Percentiles rank a stretch among this genome's conserved stretches.
These are phyloP conservation scores for Andrographis paniculata DNA, from an alignment of 305 asterid species.

Conservation along the genomic window DNA sequence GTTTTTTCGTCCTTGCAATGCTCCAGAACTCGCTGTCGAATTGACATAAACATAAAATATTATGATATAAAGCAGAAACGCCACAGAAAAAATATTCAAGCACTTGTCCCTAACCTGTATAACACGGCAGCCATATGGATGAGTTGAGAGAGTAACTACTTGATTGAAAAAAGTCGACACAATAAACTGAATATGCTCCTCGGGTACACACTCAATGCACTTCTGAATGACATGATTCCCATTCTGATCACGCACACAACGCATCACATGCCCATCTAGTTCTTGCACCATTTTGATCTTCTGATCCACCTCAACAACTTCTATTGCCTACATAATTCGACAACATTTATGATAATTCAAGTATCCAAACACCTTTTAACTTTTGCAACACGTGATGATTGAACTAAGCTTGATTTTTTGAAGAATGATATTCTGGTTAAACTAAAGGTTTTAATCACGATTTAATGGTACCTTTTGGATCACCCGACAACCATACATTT, in stretches of 20 bases:
- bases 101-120: slow-evolving; percentile 52
- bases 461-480: slow-evolving; percentile 63
- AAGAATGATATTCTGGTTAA: neutral
- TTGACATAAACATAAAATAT: slow-evolving; percentile 11
- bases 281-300: slow-evolving; percentile 94
- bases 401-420: neutral
- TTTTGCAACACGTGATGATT: neutral
- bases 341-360: too few species aligned
- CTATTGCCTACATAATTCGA: slow-evolving; percentile 64
- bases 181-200: slow-evolving; percentile 81
- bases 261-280: slow-evolving; percentile 93
- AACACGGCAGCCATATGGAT: slow-evolving; percentile 98
- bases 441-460: neutral
- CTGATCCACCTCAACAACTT: slow-evolving; percentile 94
- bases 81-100: neutral
- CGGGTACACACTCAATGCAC: slow-evolving; percentile 96
- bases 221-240: slow-evolving; percentile 97
- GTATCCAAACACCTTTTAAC: too few species aligned
- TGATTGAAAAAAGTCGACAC: slow-evolving; percentile 78
- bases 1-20: slow-evolving; percentile 55
- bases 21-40: slow-evolving; percentile 69
- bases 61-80: slow-evolving; percentile 1
- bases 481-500: slow-evolving; percentile 91
- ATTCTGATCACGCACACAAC: slow-evolving; percentile 97
- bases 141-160: slow-evolving; percentile 88